Conservation (phyloP, 768 basidiomycete genomes). For the Tylopilus vinaceipallidus region DNA sequence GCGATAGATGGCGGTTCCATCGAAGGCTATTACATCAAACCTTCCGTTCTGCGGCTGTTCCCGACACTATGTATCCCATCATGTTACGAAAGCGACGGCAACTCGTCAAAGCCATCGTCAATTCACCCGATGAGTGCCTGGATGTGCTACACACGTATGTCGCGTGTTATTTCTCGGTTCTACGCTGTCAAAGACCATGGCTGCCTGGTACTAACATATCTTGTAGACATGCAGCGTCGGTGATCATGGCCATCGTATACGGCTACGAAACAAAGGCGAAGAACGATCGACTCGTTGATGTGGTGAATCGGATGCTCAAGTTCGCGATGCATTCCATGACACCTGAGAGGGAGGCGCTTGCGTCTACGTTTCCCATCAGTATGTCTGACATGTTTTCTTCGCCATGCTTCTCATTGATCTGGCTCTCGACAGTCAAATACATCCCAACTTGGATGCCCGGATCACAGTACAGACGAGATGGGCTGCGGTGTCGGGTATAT, state of each 20-base stretch:
- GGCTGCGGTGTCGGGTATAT: conserved; percentile 12
- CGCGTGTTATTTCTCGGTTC: not conserved
- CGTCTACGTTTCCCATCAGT: conserved; percentile 1
- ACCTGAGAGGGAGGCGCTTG: conserved; percentile 2
- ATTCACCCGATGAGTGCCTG: not conserved
- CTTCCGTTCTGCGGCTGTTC: conserved; percentile 8
- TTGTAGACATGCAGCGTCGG: conserved; percentile 20
- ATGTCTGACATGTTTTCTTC: not conserved
- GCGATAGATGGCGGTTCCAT: not conserved
- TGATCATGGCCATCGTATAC: conserved; percentile 18
- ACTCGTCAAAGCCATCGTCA: conserved; percentile 8
- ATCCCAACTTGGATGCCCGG: conserved; percentile 10
- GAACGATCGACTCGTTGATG: not conserved
- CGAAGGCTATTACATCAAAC: conserved; percentile 21
- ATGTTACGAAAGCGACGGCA: conserved; percentile 5
- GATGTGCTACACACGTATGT: conserved; percentile 13
- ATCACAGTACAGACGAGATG: conserved; percentile 1
- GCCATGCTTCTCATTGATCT: not conserved
- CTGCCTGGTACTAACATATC: too few species aligned
- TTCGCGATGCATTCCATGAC: not conserved
- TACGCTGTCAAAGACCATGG: not conserved
- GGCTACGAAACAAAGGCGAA: conserved; percentile 3
- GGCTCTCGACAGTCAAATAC: conserved; percentile 1
- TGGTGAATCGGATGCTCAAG: not conserved
- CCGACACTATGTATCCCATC: conserved; percentile 4